These are phyloP conservation scores for Apiospora saccharicola DNA, from an alignment of 2,329 filamentous ascomycete species.

Conservation along the genomic window DNA sequence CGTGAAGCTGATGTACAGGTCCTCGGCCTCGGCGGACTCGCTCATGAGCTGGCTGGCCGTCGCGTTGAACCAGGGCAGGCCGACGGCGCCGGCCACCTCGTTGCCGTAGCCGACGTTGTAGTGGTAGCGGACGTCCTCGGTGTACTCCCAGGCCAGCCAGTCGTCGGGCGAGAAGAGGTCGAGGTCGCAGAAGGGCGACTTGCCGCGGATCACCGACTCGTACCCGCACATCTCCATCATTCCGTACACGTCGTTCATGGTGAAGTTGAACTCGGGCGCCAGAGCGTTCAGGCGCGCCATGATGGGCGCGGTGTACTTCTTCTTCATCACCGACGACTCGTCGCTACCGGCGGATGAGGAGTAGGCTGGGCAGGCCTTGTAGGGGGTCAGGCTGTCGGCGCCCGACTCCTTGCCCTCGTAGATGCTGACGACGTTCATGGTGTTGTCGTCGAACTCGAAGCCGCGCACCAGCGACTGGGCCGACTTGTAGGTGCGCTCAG, in stretches of 20 bases:
- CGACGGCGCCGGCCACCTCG: conserved; percentile 62
- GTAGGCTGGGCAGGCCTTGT: conserved; percentile 70
- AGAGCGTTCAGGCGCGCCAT: conserved; percentile 61
- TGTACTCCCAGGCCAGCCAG: conserved; percentile 73
- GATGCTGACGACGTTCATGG: conserved; percentile 62
- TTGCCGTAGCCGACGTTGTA: conserved; percentile 73
- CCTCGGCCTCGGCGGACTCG: conserved; percentile 49
- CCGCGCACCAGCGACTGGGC: conserved; percentile 66
- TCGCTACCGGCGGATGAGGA: conserved; percentile 63
- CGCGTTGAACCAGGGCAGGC: conserved; percentile 72
- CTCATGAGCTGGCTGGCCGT: conserved; percentile 59
- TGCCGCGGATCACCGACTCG: conserved; percentile 68
- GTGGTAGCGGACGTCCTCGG: conserved; percentile 69
- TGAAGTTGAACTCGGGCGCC: conserved; percentile 69
- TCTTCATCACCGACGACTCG: conserved; percentile 57
- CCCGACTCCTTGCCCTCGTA: conserved; percentile 64
- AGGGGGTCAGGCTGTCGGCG: conserved; percentile 68
- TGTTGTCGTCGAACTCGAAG: conserved; percentile 58
- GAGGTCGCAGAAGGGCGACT: conserved; percentile 67
- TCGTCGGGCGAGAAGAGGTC: conserved; percentile 66
- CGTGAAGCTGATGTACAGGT: conserved; percentile 73
- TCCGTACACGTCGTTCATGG: conserved; percentile 66
- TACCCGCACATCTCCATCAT: conserved; percentile 74
- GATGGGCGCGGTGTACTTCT: conserved; percentile 67
- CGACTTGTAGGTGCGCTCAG: conserved; percentile 66